Percentiles rank a stretch among this genome's conserved stretches.
These are phyloP conservation scores for Brachypodium distachyon DNA, from an alignment of 202 grass and related monocot species.

Conservation along the genomic window DNA sequence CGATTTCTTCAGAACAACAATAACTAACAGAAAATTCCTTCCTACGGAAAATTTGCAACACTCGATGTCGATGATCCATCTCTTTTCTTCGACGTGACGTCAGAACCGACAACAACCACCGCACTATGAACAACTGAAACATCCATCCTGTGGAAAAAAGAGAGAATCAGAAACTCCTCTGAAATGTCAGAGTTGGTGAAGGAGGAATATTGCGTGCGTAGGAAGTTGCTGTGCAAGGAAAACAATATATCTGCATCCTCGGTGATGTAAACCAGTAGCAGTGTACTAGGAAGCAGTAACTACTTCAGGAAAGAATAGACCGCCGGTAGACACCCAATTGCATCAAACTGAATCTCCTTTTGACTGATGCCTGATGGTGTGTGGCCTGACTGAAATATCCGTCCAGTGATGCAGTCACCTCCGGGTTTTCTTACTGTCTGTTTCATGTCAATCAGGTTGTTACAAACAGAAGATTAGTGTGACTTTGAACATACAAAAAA, in stretches of 20 bases:
- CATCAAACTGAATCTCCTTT: background rate
- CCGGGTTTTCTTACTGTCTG: background rate
- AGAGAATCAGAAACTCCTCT: background rate
- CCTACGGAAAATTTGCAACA: background rate
- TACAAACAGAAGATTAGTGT: background rate
- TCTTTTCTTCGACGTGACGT: background rate
- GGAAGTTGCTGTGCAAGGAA: background rate
- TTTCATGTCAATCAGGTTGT: background rate
- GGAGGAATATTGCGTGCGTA: background rate
- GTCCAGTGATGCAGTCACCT: background rate
- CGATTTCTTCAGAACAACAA: no score
- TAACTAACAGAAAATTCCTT: no score
- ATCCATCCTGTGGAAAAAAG: background rate
- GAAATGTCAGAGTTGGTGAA: background rate
- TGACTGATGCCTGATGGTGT: no score
- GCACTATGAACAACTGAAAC: background rate
- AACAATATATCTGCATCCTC: no score
- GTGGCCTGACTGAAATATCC: background rate
- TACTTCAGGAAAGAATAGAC: background rate
- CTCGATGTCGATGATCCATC: background rate
- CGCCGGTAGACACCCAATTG: background rate
- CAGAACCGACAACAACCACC: background rate
- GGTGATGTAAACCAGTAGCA: no score
- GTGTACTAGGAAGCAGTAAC: no score
- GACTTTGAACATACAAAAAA: background rate